Percentiles rank a stretch among this genome's conserved stretches.
These are phyloP conservation scores for Macrolepiota albuminosa DNA, from an alignment of 768 basidiomycete genomes.

Conservation along the genomic window DNA sequence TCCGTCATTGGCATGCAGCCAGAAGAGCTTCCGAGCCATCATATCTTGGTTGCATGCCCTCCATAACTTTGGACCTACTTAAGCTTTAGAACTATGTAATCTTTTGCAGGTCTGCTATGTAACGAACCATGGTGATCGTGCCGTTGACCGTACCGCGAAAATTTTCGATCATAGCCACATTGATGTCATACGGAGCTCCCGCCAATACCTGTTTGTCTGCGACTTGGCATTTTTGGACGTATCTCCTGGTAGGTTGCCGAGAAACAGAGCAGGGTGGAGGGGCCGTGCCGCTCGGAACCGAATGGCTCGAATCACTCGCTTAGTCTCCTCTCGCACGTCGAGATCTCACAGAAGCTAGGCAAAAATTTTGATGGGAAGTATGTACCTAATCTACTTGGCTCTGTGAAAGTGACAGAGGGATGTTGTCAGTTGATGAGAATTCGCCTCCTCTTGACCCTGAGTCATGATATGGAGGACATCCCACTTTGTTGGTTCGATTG, in stretches of 20 bases:
- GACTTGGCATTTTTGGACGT: background rate
- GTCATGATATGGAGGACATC: constrained; percentile 2
- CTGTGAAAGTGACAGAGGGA: constrained; percentile 12
- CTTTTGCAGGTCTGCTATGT: background rate
- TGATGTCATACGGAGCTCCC: background rate
- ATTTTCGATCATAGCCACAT: background rate
- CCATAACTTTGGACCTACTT: constrained; percentile 4
- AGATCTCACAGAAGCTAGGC: constrained; percentile 7
- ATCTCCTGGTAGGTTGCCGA: constrained; percentile 5
- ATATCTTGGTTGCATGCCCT: background rate
- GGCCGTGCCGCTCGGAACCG: constrained; percentile 12
- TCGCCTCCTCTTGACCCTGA: constrained; percentile 2
- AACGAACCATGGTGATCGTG: background rate
- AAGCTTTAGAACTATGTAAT: background rate
- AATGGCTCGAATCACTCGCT: background rate
- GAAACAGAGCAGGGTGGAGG: background rate
- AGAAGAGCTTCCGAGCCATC: constrained; percentile 5
- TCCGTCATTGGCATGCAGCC: constrained; percentile 5
- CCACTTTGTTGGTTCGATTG: background rate
- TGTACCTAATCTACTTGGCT: constrained; percentile 1
- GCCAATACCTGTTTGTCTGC: background rate
- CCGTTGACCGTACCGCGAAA: background rate
- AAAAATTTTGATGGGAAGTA: constrained; percentile 7
- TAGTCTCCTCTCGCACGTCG: constrained; percentile 6
- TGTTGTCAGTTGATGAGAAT: background rate